Base-by-base conservation (phyloP, 192 early-diverging fungal genomes). In the Coemansia sp. region DNA sequence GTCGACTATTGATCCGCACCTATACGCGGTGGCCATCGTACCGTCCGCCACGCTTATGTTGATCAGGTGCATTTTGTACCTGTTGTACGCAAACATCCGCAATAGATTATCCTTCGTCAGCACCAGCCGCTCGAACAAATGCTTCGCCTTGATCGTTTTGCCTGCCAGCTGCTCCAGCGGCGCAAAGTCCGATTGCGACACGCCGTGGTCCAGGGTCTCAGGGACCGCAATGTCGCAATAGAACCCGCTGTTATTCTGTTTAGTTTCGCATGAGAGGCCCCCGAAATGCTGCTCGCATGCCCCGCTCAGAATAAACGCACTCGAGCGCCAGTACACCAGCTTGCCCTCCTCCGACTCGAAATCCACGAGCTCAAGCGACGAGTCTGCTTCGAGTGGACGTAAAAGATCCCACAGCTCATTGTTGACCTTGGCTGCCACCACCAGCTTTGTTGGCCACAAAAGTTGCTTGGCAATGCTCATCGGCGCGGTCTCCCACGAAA, bases 81-180 rank as follows among this genome's bases (percentile, higher is more conserved):
- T 90, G 86, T 98, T 99, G 84, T 95, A 87, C 81, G 91, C 87
- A 85, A 99, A 99, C 95, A 99, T 97, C 71, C 93, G 88, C 62
- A 99, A 73, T 38, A 99, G 82, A 45, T 94, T 58, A 60, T 88
- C 91, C 84, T 99, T 99, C 44, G 81, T 85, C 56, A 97, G 49
- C 28, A 89, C 83, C 56, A 97, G 83, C 32, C 97, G 91, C 72
- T 91, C 85, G 70, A 99, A 99, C 18, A 83, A 83, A 80, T 98
- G 94, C 84, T 97, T 95, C 73, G 97, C 97, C 77, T 92, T 92
- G 70, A 93, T 88, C 19, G 88, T 89, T 60, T 85, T 87, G 64
- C 87, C 87, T 33, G 94, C 91, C 40, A 94, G 77, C 16, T 83
- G 87, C 70, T 98, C 93, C 57, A 99, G 85, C 42, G 85, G 76